Percentiles rank a stretch among this genome's conserved stretches.
phyloP scores from a whole-genome alignment of 1,284 basidiomycete species.

The Ustilago crameri region DNA sequence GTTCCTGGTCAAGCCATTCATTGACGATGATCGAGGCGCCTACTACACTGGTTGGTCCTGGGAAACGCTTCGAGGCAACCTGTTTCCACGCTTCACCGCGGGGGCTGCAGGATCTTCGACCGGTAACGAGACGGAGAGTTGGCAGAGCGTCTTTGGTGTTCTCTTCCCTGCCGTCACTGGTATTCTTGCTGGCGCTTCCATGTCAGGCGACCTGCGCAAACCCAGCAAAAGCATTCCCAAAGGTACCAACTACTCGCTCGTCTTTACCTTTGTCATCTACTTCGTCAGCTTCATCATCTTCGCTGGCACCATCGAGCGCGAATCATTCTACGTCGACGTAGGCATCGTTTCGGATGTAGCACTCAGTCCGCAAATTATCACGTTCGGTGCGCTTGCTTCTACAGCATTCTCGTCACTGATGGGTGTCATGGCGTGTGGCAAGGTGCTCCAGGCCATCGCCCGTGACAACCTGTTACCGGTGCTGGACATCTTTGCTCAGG shows the following conservation, averaged over 20 bases:
- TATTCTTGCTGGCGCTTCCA: constrained; percentile 65
- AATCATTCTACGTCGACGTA: constrained; percentile 63
- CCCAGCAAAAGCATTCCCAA: constrained; percentile 68
- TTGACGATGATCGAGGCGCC: constrained; percentile 59
- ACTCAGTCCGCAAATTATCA: constrained; percentile 62
- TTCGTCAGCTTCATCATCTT: constrained; percentile 61
- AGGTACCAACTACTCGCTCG: constrained; percentile 65
- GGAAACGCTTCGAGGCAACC: constrained; percentile 57
- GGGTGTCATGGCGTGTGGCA: constrained; percentile 67
- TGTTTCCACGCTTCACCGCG: constrained; percentile 64
- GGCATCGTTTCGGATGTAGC: constrained; percentile 65
- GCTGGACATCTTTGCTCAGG: constrained; percentile 63
- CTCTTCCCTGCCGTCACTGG: constrained; percentile 67
- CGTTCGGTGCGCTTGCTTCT: constrained; percentile 64
- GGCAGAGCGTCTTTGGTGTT: constrained; percentile 66
- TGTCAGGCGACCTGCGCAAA: constrained; percentile 67
- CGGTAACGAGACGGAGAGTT: constrained; percentile 49
- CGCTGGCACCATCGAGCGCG: constrained; percentile 63
- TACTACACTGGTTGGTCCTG: constrained; percentile 66
- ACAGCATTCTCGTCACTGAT: constrained; percentile 66
- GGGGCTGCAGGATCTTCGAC: constrained; percentile 64
- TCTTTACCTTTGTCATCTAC: constrained; percentile 65
- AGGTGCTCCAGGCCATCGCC: constrained; percentile 66
- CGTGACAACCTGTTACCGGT: constrained; percentile 64
- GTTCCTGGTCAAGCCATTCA: constrained; percentile 58